Evolutionary conservation across 2,329 filamentous ascomycete genomes (phyloP), one percentile per base, ranked within the genome.

Genomic region (Fusarium temperatum): DNA sequence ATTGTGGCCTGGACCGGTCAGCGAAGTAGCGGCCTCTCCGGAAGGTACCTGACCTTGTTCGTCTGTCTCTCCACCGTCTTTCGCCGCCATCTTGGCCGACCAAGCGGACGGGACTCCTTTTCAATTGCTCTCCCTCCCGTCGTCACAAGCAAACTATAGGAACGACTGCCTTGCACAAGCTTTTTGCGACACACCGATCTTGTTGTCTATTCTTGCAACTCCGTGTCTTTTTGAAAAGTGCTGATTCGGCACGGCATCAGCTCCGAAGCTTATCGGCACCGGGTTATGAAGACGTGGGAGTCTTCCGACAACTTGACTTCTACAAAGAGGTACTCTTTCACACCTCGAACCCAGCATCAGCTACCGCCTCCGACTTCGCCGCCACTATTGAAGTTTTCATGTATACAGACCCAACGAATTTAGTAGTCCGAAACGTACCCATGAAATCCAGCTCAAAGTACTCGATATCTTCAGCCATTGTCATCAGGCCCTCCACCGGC

Each of bases 1-100:
- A 72, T 60, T 63, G 38, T 74, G 71, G 63, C 71, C 71, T 74
- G 63, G 71, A 74, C 71, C 67, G 51, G 71, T 72, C 68, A 74
- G 58, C 63, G 55, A 72, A 60, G 55, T 51, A 72, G 70, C 72
- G 71, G 72, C 71, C 67, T 74, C 63, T 74, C 72, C 72, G 72
- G 66, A 72, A 45, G 57, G 71, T 73, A 66, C 61, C 48, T 70
- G 58, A 47, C 65, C 67, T 70, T 68, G 56, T 60, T 57, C 45
- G 38, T 45, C 57, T 66, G 28, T 55, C 57, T 67, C 68, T 71
- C 66, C 67, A 65, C 71, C 67, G 67, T 74, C 71, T 74, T 67
- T 68, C 68, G 68, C 63, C 72, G 71, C 65, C 70, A 60, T 74
- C 66, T 66, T 63, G 60, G 59, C 70, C 58, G 48, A 68, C 56